Base-by-base conservation (phyloP, 106 monocot species). In the Cymbidium sinense region DNA sequence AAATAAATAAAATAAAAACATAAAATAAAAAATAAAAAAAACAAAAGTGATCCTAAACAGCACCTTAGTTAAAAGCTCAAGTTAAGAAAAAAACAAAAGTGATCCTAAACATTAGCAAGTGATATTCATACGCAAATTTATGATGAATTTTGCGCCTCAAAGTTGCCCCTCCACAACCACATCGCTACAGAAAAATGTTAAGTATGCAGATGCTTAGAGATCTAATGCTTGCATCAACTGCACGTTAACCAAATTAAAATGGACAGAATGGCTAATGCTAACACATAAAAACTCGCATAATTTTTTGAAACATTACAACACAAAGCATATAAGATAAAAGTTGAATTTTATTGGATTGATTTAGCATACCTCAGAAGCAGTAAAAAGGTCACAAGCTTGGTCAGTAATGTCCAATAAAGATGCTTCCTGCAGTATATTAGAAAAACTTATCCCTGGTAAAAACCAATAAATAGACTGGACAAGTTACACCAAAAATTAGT, bases 311-410 rank as follows among this genome's bases (percentile, higher is more conserved):
- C 29, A 18, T 70, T 17, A 34, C 34, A 39, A n/a, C 6, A 36
- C 37, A 71, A 71, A 4, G 35, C 6, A 36, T 71, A 7, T 34
- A 34, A 34, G 2, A 35, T 70, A 35, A 34, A 37, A 35, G n/a
- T 71, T 17, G 61, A 69, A 69, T 18, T 31, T 31, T 33, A 71
- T 35, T n/a, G 20, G 71, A 71, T 69, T 71, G 37, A 71, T 71
- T 73, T 64, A 51, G 18, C 52, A 52, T 86, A 99, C 99, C 94
- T 99, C 95, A 82, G 81, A 74, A 80, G 88, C 34, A 75, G 47
- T 93, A 79, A 99, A 99, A 70, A 99, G 92, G 19, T 83, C 78
- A 82, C 99, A 99, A 79, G 95, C 99, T 89, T 99, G 94, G 77
- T 88, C 71, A 43, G 90, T 95, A 76, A 95, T 89, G 35, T 95